A percentile compares a stretch with the other conserved stretches of the same genome.
phyloP scores from a whole-genome alignment of 2,329 filamentous ascomycete genomes.

The Elsinoe necatrix region DNA sequence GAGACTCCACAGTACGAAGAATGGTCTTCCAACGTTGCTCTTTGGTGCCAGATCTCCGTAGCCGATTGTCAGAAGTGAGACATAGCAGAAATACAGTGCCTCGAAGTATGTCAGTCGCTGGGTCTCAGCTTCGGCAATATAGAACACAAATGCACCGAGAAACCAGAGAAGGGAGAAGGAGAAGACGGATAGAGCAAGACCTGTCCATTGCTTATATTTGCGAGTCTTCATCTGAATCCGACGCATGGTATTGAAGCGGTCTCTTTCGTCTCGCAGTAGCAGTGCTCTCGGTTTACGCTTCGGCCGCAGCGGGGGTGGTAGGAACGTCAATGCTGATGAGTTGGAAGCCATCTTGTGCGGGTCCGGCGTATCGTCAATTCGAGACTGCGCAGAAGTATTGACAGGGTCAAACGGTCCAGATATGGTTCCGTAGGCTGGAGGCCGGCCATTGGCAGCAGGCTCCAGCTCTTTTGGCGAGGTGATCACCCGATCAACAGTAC shows the following conservation, averaged over 20 bases:
- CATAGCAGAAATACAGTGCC: constrained; percentile 77
- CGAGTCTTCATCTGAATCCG: constrained; percentile 61
- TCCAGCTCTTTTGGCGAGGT: constrained; percentile 44
- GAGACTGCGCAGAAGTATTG: constrained; percentile 2
- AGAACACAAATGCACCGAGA: constrained; percentile 69
- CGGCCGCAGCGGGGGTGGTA: constrained; percentile 15
- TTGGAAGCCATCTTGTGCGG: not conserved
- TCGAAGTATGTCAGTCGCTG: constrained; percentile 65
- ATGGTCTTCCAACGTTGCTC: constrained; percentile 70
- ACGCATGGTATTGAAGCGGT: constrained; percentile 50
- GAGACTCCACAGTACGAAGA: constrained; percentile 90
- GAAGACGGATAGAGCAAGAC: constrained; percentile 57
- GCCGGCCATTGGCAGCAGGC: constrained; percentile 22
- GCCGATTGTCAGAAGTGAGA: constrained; percentile 74
- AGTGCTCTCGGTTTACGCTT: constrained; percentile 39
- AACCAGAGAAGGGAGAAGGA: constrained; percentile 73
- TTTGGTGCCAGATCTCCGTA: constrained; percentile 73
- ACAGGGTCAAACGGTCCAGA: constrained; percentile 20
- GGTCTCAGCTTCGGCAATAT: constrained; percentile 46
- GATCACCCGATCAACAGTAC: constrained; percentile 48
- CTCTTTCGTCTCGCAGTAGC: constrained; percentile 46
- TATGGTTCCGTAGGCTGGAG: constrained; percentile 16
- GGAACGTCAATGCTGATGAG: constrained; percentile 14
- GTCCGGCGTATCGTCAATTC: not conserved
- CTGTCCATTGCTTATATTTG: constrained; percentile 63